A percentile compares a stretch with the other conserved stretches of the same genome.
Evolutionary conservation across 78 protist species (phyloP).

Genomic region (Tieghemostelium lacteum): DNA sequence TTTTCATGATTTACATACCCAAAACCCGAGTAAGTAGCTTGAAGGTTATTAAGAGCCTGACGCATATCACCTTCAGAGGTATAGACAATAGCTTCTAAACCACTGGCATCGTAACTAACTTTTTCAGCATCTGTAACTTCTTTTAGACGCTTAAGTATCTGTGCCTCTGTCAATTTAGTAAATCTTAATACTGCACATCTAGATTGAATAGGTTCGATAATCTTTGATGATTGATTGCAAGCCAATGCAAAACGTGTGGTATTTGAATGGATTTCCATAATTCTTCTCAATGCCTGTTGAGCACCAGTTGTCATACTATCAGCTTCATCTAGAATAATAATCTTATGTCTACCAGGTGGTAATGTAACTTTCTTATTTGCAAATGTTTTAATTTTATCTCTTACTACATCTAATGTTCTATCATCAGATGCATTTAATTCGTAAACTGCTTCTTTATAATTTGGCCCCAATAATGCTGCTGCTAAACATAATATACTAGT

Average conservation of each 20-base stretch:
- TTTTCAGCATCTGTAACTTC: constrained; percentile 57
- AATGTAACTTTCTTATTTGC: constrained; percentile 88
- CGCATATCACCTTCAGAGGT: constrained; percentile 98
- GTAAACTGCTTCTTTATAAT: constrained; percentile 86
- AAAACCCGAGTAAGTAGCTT: constrained; percentile 97
- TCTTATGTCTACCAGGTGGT: constrained; percentile 89
- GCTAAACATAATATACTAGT: constrained; percentile 95
- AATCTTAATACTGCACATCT: constrained; percentile 99
- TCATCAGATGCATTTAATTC: constrained; percentile 99
- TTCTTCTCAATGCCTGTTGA: constrained; percentile 94
- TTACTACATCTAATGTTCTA: constrained; percentile 96
- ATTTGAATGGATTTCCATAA: constrained; percentile 93
- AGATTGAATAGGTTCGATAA: constrained; percentile 98
- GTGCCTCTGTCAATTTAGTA: constrained; percentile 82
- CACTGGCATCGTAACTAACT: constrained; percentile 80
- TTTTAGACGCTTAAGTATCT: constrained; percentile 46
- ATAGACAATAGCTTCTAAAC: constrained; percentile 95
- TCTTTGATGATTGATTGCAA: constrained; percentile 92
- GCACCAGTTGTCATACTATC: constrained; percentile 98
- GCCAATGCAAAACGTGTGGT: constrained; percentile 95
- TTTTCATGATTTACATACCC: constrained; percentile 87
- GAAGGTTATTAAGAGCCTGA: constrained; percentile 96
- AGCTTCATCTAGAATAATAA: constrained; percentile 98
- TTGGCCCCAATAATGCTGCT: constrained; percentile 89
- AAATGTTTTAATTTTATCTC: constrained; percentile 94